Conservation (phyloP, 2,329 filamentous ascomycete genomes). For the Aureobasidium lini region DNA sequence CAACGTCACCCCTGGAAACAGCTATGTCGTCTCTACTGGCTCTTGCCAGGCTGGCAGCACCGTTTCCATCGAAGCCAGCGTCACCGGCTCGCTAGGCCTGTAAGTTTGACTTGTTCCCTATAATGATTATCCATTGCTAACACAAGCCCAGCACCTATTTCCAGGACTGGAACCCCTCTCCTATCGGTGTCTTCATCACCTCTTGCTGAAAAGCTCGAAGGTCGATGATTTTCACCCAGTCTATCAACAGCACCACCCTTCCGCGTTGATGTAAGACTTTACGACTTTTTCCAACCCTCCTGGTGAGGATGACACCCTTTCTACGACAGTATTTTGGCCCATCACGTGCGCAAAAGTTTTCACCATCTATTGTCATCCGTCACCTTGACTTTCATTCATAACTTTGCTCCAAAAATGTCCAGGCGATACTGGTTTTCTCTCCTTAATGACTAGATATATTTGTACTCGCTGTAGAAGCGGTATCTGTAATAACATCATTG, state of each 20-base stretch:
- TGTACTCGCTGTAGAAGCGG: too few species aligned
- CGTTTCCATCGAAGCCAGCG: constrained; percentile 19
- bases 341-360: too few species aligned
- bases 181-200: constrained; percentile 16
- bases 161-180: constrained; percentile 11
- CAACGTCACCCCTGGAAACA: constrained; percentile 21
- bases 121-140: background rate
- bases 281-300: too few species aligned
- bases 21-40: constrained; percentile 22
- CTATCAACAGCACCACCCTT: background rate
- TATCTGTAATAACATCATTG: too few species aligned
- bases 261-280: background rate
- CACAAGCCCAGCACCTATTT: too few species aligned
- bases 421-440: too few species aligned
- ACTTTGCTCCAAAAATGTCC: too few species aligned
- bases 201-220: constrained; percentile 14
- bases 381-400: too few species aligned
- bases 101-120: constrained; percentile 19
- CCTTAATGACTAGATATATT: too few species aligned
- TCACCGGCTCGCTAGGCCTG: constrained; percentile 17
- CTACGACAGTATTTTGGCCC: too few species aligned
- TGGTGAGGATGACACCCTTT: too few species aligned
- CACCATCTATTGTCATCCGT: too few species aligned
- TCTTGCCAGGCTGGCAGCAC: constrained; percentile 23
- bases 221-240: background rate